Percentiles rank a stretch among this genome's conserved stretches.
phyloP scores from a whole-genome alignment of 2,329 filamentous ascomycete species.

The Penicillium sp. region DNA sequence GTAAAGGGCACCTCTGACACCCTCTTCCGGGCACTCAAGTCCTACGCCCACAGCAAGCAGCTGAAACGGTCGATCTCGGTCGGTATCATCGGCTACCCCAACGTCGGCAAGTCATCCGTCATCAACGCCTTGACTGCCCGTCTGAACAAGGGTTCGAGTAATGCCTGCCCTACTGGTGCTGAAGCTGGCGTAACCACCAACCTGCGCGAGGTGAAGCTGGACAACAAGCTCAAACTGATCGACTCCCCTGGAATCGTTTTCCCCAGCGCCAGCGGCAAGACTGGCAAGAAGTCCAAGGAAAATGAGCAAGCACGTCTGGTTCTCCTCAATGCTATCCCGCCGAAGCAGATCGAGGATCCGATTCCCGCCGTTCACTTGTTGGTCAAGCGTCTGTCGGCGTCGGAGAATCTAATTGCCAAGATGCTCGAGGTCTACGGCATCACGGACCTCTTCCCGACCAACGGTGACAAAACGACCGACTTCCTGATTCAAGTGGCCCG shows the following conservation, averaged over 20 bases:
- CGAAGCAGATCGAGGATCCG: conserved; percentile 90
- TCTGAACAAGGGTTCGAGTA: conserved; percentile 56
- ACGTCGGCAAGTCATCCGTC: conserved; percentile 92
- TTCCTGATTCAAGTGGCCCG: conserved; percentile 93
- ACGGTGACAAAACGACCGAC: conserved; percentile 75
- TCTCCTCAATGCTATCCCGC: conserved; percentile 84
- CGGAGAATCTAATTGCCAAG: conserved; percentile 68
- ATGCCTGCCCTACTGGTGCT: conserved; percentile 78
- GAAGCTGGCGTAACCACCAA: conserved; percentile 89
- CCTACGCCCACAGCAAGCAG: conserved; percentile 74
- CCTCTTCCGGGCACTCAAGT: conserved; percentile 83
- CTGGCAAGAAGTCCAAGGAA: conserved; percentile 54
- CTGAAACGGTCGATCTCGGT: conserved; percentile 86
- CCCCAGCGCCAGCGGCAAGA: conserved; percentile 52
- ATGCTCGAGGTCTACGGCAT: conserved; percentile 79
- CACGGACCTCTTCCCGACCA: conserved; percentile 63
- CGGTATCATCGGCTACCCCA: conserved; percentile 90
- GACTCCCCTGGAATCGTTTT: conserved; percentile 95
- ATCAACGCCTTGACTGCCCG: conserved; percentile 86
- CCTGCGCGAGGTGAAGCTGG: conserved; percentile 84
- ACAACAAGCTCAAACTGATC: conserved; percentile 87
- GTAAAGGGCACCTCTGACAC: conserved; percentile 78
- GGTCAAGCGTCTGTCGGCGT: conserved; percentile 69
- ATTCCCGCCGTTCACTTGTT: conserved; percentile 79
- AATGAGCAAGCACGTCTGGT: conserved; percentile 75